Evolutionary conservation across 345 rosid species (phyloP).

Genomic region (Acer negundo): DNA sequence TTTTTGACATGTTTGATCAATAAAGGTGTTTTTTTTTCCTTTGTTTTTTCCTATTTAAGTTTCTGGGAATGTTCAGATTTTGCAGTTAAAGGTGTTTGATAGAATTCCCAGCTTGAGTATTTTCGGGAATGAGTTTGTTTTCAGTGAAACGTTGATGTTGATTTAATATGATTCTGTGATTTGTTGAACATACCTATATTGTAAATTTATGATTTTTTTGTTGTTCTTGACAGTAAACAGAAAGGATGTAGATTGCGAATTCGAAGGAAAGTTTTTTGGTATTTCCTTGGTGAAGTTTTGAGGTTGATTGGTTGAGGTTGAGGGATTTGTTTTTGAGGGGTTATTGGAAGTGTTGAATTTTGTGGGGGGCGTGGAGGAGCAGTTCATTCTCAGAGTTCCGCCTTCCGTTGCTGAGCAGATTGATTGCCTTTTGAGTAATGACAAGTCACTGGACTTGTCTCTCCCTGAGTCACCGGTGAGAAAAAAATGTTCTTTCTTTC

Average conservation of each 20-base stretch:
- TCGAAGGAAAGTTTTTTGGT: neutral
- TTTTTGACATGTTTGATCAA: neutral
- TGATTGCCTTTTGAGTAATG: conserved; percentile 76
- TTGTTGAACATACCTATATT: neutral
- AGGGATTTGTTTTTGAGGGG: too few relatives aligned
- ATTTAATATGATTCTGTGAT: neutral
- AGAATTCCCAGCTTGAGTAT: neutral
- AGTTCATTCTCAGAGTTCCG: conserved; percentile 91
- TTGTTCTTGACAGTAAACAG: neutral
- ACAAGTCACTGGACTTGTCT: conserved; percentile 67
- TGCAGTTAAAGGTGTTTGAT: neutral
- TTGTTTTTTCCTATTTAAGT: neutral
- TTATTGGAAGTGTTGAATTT: conserved; percentile 6
- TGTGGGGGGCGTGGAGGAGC: conserved; percentile 76
- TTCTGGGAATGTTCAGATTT: neutral
- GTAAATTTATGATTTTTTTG: neutral
- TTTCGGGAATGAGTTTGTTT: neutral
- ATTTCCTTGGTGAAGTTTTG: neutral
- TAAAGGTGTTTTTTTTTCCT: neutral
- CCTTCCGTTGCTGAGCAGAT: conserved; percentile 82
- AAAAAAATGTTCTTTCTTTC: neutral
- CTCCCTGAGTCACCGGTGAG: conserved; percentile 88
- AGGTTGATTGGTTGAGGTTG: neutral
- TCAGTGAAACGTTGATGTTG: neutral
- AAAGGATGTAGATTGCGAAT: neutral